Base-by-base conservation (phyloP, 768 basidiomycete genomes). In the Boletus reticulatus region DNA sequence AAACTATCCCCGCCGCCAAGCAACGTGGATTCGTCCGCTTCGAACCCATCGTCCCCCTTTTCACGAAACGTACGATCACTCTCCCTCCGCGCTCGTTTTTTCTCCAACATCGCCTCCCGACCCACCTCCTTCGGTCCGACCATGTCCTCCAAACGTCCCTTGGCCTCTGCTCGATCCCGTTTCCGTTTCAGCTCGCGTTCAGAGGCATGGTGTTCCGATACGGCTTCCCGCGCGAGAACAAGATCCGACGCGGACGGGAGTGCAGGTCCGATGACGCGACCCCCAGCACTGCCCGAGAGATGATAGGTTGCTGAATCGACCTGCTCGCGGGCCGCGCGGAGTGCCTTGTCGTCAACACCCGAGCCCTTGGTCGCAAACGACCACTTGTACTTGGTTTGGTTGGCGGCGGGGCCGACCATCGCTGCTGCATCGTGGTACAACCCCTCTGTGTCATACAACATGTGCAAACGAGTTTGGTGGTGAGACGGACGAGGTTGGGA, bases 381-480 rank as follows among this genome's bases (percentile, higher is more conserved):
- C 93, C 93, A 95, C 73, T 90, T 93, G 72, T 92, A 94, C 0
- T 80, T 84, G 6, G 94, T 95, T 55, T 89, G 85, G 44, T 81
- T 76, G 34, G 83, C 85, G 4, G 89, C 84, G 8, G 81, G 65
- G 34, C 81, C 75, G 4, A 76, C 72, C 3, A 80, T 76, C 12
- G 82, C 75, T 58, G 81, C 83, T 56, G 89, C 76, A 17, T 85
- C 85, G 19, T 79, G 73, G 62, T 93, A 88, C 6, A 88, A 64
- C 1, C 76, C 74, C 55, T 75, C 87, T 84, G 34, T 14, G 36
- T 39, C 19, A 19, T 9, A 6, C 1, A 34, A 31, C 12, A 19
- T 5, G 29, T 55, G 34, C 34, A 36, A 11, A 13, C 22, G 44
- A 11, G 16, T n/a, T n/a, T n/a, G n/a, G n/a, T 22, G 10, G 44